Evolutionary conservation across 2,329 filamentous ascomycete species (phyloP).

Genomic region (Verticillium klebahnii): DNA sequence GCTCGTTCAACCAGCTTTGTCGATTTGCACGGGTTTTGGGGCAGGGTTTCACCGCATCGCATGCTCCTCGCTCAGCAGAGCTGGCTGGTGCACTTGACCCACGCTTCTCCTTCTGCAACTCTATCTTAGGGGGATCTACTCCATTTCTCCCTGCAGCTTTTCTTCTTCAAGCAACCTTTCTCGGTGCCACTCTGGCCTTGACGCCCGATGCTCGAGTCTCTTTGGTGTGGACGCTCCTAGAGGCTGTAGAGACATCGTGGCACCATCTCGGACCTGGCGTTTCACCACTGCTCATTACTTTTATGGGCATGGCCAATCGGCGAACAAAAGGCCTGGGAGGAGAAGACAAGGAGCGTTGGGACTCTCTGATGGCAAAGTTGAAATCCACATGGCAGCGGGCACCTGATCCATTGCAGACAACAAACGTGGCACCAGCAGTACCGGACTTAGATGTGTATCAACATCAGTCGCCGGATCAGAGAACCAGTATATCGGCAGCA

Average conservation of each 20-base stretch:
- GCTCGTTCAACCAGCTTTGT: slow-evolving; percentile 37
- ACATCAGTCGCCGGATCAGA: not conserved
- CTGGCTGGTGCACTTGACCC: slow-evolving; percentile 27
- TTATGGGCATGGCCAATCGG: slow-evolving; percentile 30
- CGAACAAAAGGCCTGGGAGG: slow-evolving; percentile 24
- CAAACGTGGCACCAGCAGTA: not conserved
- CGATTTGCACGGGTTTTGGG: slow-evolving; percentile 30
- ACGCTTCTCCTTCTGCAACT: slow-evolving; percentile 33
- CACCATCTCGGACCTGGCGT: slow-evolving; percentile 26
- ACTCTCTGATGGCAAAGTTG: slow-evolving; percentile 19
- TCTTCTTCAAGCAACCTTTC: slow-evolving; percentile 30
- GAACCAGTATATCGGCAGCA: not conserved
- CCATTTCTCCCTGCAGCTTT: slow-evolving; percentile 29
- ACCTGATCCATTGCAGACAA: not conserved
- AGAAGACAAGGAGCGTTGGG: slow-evolving; percentile 28
- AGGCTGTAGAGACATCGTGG: slow-evolving; percentile 24
- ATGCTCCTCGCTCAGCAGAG: slow-evolving; percentile 17
- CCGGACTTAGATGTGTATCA: not conserved
- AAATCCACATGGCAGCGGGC: slow-evolving; percentile 19
- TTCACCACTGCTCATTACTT: slow-evolving; percentile 26
- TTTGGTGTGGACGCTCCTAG: slow-evolving; percentile 29
- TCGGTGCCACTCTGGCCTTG: slow-evolving; percentile 29
- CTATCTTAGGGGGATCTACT: slow-evolving; percentile 27
- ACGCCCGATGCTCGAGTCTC: slow-evolving; percentile 26
- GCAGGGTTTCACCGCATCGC: slow-evolving; percentile 16